These are phyloP conservation scores for Alternaria novae-zelandiae DNA, from an alignment of 2,329 filamentous ascomycete genomes.

Conservation along the genomic window DNA sequence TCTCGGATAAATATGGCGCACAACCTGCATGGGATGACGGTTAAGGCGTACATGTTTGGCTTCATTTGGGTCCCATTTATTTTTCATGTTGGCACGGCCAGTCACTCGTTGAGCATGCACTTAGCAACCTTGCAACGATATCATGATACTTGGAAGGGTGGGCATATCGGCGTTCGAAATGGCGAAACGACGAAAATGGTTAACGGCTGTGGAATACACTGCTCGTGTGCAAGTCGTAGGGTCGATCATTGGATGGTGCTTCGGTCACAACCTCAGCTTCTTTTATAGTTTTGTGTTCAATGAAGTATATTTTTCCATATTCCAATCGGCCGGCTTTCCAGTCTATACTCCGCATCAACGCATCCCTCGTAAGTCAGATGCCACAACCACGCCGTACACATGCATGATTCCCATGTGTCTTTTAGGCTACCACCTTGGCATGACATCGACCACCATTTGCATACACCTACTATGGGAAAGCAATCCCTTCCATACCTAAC, in stretches of 20 bases:
- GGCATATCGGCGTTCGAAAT: neutral
- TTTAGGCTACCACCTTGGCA: too few relatives aligned
- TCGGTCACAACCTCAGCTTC: neutral
- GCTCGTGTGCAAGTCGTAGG: neutral
- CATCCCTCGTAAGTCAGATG: too few relatives aligned
- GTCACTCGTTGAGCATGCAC: slow-evolving; percentile 9
- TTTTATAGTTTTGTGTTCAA: neutral
- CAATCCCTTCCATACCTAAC: too few relatives aligned
- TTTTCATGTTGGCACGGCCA: neutral
- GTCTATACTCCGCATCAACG: too few relatives aligned
- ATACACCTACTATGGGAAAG: too few relatives aligned
- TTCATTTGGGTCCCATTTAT: neutral
- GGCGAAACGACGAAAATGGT: neutral
- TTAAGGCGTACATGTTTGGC: neutral
- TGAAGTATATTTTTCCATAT: neutral
- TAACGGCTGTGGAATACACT: neutral
- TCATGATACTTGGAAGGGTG: neutral
- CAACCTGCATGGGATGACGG: slow-evolving; percentile 6
- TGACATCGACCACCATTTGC: too few relatives aligned
- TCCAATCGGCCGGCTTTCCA: too few relatives aligned
- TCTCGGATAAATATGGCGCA: slow-evolving; percentile 1
- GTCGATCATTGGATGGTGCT: neutral
- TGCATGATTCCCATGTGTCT: too few relatives aligned
- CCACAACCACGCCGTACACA: too few relatives aligned
- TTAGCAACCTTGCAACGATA: neutral